These are phyloP conservation scores for Globisporangium takayamanum DNA, from an alignment of 352 stramenopile genomes.

Conservation along the genomic window DNA sequence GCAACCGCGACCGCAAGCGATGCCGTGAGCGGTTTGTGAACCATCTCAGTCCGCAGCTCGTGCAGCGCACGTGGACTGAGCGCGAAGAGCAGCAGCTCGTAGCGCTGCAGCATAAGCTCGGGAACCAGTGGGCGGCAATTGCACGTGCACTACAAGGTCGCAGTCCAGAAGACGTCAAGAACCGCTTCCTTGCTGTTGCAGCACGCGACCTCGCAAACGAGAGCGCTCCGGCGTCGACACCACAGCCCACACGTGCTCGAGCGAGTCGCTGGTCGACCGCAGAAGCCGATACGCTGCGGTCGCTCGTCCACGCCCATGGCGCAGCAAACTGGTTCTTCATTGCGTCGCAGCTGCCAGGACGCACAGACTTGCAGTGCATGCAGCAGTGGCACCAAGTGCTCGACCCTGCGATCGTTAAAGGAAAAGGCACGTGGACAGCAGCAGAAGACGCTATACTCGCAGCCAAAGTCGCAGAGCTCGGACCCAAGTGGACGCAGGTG, in stretches of 20 bases:
- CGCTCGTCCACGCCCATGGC: conserved; percentile 37
- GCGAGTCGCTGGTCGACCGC: conserved; percentile 15
- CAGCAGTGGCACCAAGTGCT: conserved; percentile 73
- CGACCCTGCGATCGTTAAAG: conserved; percentile 44
- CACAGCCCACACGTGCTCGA: background rate
- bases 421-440: conserved; percentile 44
- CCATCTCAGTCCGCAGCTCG: conserved; percentile 41
- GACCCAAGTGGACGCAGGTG: conserved; percentile 57
- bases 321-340: conserved; percentile 70
- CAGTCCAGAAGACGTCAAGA: conserved; percentile 55
- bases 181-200: conserved; percentile 28
- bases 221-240: background rate
- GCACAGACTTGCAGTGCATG: conserved; percentile 69
- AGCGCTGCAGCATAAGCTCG: conserved; percentile 23
- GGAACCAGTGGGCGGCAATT: conserved; percentile 32
- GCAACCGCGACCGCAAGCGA: conserved; percentile 47
- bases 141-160: conserved; percentile 22
- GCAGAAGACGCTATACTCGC: conserved; percentile 40
- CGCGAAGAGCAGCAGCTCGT: conserved; percentile 40
- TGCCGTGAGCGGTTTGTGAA: conserved; percentile 75
- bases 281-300: conserved; percentile 28
- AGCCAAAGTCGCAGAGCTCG: conserved; percentile 36
- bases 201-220: background rate
- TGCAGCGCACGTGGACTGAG: conserved; percentile 23
- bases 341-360: conserved; percentile 53